Base-by-base conservation (phyloP, 345 rosid genomes). In the Pugionium dolabratum region DNA sequence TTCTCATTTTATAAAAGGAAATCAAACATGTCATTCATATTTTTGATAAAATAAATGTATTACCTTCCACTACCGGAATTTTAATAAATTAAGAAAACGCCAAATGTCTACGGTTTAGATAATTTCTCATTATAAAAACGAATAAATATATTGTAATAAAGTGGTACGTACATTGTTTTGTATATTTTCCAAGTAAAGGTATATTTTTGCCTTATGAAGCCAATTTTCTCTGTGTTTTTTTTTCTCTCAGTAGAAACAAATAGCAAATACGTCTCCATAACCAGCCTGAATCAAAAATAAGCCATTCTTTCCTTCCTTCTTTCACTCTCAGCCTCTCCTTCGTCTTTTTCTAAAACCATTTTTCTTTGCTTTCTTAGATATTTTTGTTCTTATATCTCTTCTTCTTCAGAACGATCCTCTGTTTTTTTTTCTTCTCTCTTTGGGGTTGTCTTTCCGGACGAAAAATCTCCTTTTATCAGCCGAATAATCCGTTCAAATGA, bases 191-290 rank as follows among this genome's bases (percentile, higher is more conserved):
- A 61, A 4, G 2, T 10, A 42, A 5, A 60, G 26, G 5, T 29
- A 46, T 32, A 28, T 39, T 34, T 43, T 42, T 51, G 47, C 10
- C 42, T n/a, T 48, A 39, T 8, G 29, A 56, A 6, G 57, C 42
- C 35, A 32, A 41, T 1, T 44, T 10, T 59, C 11, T 59, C 30
- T 59, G 64, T 43, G n/a, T 18, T 0, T 18, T 18, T 33, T 37
- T 27, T 36, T 49, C 32, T 59, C 5, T 29, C 3, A 70, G 55
- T 54, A 60, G 62, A 62, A 62, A 70, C 74, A 63, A 64, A 64
- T 55, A 71, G 75, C 70, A 71, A 71, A 71, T 64, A 71, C 64
- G 40, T 49, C 46, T 72, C 76, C 70, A 55, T 57, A 72, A 64
- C 54, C 5, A 72, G 59, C 54, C 7, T 48, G 11, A 45, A 27